phyloP scores from a whole-genome alignment of 2,329 filamentous ascomycete genomes.

The Lachnellula occidentalis region DNA sequence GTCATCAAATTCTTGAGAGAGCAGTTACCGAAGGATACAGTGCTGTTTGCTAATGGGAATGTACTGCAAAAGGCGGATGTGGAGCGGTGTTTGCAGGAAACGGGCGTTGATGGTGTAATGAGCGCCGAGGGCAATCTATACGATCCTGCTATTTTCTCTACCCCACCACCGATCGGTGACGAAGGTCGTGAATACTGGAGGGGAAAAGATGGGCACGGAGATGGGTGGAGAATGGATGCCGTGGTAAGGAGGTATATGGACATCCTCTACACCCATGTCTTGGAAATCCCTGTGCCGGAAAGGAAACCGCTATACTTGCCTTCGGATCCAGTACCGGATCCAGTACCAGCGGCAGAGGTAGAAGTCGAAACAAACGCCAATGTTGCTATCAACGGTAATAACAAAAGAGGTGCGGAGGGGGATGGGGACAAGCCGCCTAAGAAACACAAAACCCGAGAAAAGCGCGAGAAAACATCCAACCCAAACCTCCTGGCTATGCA shows the following conservation, averaged over 20 bases:
- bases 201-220: slow-evolving; percentile 62
- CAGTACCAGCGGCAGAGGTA: slow-evolving; percentile 31
- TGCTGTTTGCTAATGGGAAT: slow-evolving; percentile 96
- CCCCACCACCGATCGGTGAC: slow-evolving; percentile 55
- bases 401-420: slow-evolving; percentile 41
- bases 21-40: slow-evolving; percentile 76
- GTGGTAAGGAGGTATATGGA: slow-evolving; percentile 84
- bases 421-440: slow-evolving; percentile 31
- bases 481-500: slow-evolving; percentile 78
- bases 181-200: slow-evolving; percentile 83
- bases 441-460: slow-evolving; percentile 36
- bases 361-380: background rate
- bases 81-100: slow-evolving; percentile 69
- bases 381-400: slow-evolving; percentile 19
- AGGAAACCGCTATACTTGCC: slow-evolving; percentile 71
- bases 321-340: slow-evolving; percentile 34
- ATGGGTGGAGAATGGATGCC: slow-evolving; percentile 85
- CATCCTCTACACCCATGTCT: slow-evolving; percentile 75
- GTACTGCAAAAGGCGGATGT: slow-evolving; percentile 78
- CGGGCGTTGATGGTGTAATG: slow-evolving; percentile 91
- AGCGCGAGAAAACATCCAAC: slow-evolving; percentile 33
- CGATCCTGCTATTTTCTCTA: slow-evolving; percentile 80
- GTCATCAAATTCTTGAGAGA: slow-evolving; percentile 78
- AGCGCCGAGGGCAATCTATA: slow-evolving; percentile 92
- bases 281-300: slow-evolving; percentile 58